Percentiles rank a stretch among this genome's conserved stretches.
These are phyloP conservation scores for Penicillium psychrofluorescens DNA, from an alignment of 495 filamentous ascomycete species.

Conservation along the genomic window DNA sequence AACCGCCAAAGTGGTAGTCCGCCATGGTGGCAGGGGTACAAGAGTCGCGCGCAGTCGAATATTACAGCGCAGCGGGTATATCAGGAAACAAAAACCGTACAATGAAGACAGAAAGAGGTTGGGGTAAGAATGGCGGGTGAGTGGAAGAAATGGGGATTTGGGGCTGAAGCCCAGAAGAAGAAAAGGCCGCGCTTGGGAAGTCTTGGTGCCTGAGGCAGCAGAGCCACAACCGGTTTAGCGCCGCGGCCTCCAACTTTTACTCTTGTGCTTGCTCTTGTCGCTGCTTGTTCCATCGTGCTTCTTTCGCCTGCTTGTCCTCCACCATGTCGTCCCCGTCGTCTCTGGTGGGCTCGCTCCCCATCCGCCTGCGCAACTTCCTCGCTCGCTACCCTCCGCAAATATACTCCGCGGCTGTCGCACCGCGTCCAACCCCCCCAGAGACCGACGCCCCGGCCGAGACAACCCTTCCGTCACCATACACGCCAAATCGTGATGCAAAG, in stretches of 20 bases:
- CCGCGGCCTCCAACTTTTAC: slow-evolving; percentile 13
- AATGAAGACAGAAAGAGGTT: background rate
- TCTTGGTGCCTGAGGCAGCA: background rate
- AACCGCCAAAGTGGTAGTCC: slow-evolving; percentile 63
- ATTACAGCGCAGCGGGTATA: too few species aligned
- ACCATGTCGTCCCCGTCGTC: slow-evolving; percentile 20
- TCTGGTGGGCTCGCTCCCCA: slow-evolving; percentile 38
- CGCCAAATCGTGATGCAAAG: slow-evolving; percentile 37
- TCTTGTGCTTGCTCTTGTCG: background rate
- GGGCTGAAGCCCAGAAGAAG: slow-evolving; percentile 1
- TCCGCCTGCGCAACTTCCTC: slow-evolving; percentile 79
- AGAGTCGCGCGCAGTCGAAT: background rate
- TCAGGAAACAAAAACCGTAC: too few species aligned
- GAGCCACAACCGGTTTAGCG: slow-evolving; percentile 1
- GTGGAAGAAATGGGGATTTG: slow-evolving; percentile 5
- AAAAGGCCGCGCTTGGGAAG: slow-evolving; percentile 2
- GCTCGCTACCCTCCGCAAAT: slow-evolving; percentile 71
- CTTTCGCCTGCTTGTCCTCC: background rate
- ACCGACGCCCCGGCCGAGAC: slow-evolving; percentile 13
- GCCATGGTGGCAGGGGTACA: slow-evolving; percentile 30
- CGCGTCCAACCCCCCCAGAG: slow-evolving; percentile 29
- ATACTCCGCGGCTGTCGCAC: slow-evolving; percentile 33
- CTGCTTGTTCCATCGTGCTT: background rate
- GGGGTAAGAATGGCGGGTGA: slow-evolving; percentile 10
- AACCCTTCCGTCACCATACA: slow-evolving; percentile 40